Conservation (phyloP, 2,329 filamentous ascomycete genomes). For the Pseudogymnoascus verrucosus region DNA sequence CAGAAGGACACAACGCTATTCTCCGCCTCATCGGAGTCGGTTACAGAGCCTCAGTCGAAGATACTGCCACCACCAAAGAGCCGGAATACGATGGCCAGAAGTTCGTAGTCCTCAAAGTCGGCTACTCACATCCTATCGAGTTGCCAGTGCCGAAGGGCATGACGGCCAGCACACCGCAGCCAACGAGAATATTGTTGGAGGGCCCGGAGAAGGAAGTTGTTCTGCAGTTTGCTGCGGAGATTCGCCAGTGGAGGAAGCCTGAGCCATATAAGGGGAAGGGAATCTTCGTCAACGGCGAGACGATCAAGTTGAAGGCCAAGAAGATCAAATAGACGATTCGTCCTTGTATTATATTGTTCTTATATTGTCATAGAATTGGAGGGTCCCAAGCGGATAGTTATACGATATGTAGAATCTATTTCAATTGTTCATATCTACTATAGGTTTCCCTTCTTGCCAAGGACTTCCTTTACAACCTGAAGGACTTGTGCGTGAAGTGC, state of each 20-base stretch:
- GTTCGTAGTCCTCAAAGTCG: conserved; percentile 89
- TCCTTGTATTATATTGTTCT: conserved; percentile 10
- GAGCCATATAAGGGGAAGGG: conserved; percentile 99
- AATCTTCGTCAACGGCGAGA: conserved; percentile 96
- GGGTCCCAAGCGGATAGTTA: neutral
- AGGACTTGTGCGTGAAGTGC: conserved; percentile 70
- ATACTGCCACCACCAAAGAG: conserved; percentile 57
- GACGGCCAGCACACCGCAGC: conserved; percentile 79
- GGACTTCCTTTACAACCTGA: conserved; percentile 71
- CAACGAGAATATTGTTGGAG: conserved; percentile 84
- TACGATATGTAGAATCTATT: conserved; percentile 7
- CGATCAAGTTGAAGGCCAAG: conserved; percentile 96
- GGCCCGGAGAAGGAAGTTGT: conserved; percentile 79
- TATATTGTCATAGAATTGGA: conserved; percentile 19
- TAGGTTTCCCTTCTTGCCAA: conserved; percentile 36
- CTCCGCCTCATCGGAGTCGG: conserved; percentile 90
- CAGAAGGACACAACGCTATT: conserved; percentile 91
- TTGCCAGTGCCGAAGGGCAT: conserved; percentile 75
- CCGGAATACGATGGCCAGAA: conserved; percentile 72
- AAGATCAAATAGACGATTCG: conserved; percentile 67
- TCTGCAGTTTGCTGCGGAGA: conserved; percentile 83
- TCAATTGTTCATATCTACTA: conserved; percentile 6
- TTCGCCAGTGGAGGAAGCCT: conserved; percentile 79
- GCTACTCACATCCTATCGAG: conserved; percentile 93
- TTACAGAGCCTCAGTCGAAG: conserved; percentile 82